Evolutionary conservation across 164 flowering plant genomes (phyloP).

Genomic region (Magnolia changhungtana): DNA sequence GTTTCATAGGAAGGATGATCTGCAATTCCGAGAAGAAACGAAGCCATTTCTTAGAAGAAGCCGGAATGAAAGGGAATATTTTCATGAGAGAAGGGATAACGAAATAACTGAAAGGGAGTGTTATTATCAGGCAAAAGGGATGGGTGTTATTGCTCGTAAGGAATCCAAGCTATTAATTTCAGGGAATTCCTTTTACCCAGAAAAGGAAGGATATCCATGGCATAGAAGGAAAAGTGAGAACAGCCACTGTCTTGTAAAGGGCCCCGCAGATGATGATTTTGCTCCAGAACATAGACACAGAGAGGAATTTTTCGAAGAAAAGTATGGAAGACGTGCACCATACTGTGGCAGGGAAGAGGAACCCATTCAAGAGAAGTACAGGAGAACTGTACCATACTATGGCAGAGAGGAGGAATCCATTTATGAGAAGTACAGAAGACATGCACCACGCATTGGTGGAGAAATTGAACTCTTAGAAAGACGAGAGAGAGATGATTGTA

Average conservation of each 20-base stretch:
- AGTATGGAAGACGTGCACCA: conserved; percentile 17
- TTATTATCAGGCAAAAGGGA: conserved; percentile 19
- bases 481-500: conserved; percentile 20
- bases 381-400: conserved; percentile 16
- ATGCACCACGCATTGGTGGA: conserved; percentile 18
- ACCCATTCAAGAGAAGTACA: conserved; percentile 17
- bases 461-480: conserved; percentile 22
- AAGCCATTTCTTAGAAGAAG: conserved; percentile 19
- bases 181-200: conserved; percentile 18
- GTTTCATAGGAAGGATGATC: conserved; percentile 17
- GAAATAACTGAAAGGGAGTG: conserved; percentile 18
- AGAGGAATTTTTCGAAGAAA: conserved; percentile 21
- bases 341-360: conserved; percentile 21
- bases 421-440: conserved; percentile 18
- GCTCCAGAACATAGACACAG: conserved; percentile 18
- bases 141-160: conserved; percentile 9
- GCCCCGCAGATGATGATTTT: conserved; percentile 16
- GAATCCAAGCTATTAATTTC: conserved; percentile 18
- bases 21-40: conserved; percentile 16
- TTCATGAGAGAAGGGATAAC: conserved; percentile 16
- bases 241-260: conserved; percentile 14
- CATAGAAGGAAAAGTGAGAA: conserved; percentile 20
- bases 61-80: conserved; percentile 23
- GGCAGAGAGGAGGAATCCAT: conserved; percentile 19
- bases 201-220: conserved; percentile 19